Conservation (phyloP, 495 filamentous ascomycete genomes). For the Neohortaea acidophila region DNA sequence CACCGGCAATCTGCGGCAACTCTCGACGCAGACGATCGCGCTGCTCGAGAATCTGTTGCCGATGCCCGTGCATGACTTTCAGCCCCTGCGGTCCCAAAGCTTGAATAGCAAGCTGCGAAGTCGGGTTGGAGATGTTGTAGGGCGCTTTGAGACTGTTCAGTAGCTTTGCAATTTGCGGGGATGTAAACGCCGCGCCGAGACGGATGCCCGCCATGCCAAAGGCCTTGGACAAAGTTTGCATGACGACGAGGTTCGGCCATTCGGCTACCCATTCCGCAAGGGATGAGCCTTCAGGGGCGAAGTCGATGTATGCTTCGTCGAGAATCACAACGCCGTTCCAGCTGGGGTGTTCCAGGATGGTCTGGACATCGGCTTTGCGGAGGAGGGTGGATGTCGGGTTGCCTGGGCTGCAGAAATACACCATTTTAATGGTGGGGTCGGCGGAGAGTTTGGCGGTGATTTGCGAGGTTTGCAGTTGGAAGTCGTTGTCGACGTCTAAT, state of each 20-base stretch:
- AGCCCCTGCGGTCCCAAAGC: constrained; percentile 53
- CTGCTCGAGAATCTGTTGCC: constrained; percentile 54
- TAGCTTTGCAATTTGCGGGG: constrained; percentile 43
- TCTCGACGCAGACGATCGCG: constrained; percentile 57
- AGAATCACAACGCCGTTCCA: constrained; percentile 93
- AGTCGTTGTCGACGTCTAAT: constrained; percentile 44
- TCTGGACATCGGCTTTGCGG: constrained; percentile 55
- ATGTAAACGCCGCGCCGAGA: constrained; percentile 50
- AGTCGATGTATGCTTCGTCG: constrained; percentile 96
- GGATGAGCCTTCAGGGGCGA: constrained; percentile 60
- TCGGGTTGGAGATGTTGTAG: constrained; percentile 82
- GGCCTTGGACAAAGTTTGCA: constrained; percentile 93
- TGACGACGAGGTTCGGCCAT: constrained; percentile 92
- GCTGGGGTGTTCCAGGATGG: constrained; percentile 67
- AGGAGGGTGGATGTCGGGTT: constrained; percentile 79
- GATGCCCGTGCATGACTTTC: constrained; percentile 52
- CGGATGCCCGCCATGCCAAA: constrained; percentile 92
- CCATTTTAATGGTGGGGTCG: constrained; percentile 62
- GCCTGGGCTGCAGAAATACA: constrained; percentile 84
- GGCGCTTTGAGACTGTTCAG: constrained; percentile 89
- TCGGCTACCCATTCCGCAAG: constrained; percentile 87
- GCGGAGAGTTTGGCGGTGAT: constrained; percentile 49
- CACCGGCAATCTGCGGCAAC: constrained; percentile 57
- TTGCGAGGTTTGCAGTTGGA: constrained; percentile 53
- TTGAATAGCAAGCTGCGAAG: constrained; percentile 60